Evolutionary conservation across 176 grass and related monocot species (phyloP), one percentile per base, ranked within the genome.

Genomic region (Aegilops bicornis): DNA sequence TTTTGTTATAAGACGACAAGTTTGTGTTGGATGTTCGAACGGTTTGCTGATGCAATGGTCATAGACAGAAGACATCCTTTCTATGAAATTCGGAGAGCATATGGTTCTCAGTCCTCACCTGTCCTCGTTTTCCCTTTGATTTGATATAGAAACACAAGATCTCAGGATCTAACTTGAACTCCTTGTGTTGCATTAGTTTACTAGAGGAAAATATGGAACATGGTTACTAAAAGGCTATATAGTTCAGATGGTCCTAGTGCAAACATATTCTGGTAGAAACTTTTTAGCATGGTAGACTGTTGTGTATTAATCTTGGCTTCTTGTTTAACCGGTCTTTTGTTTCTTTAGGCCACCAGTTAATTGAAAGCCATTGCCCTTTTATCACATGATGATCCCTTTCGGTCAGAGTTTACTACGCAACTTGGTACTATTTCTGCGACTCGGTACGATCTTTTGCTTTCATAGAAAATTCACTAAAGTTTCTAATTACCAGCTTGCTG

Each of bases 211-310:
- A 25, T 1, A 75, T 75, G 72, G 14, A 75, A 29, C 72, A 48
- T 30, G 42, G 7, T 25, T 50, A 75, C 42, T 75, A 10, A 48
- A 75, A 75, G 40, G 72, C 24, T 50, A 75, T 50, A 2, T 50
- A 3, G 42, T 74, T 74, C 71, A 74, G 23, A 48, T 48, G 71
- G 37, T 17, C 71, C 43, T 23, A 27, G 12, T 73, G 12, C 70
- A 73, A 45, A 73, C 14, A 75, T 74, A 48, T 87, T 87, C 36
- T 69, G 12, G 36, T 76, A 36, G 68, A 69, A 84, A 48, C 40
- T 42, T 83, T 35, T 71, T 68, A 9, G 11, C 16, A 1, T 67
- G 76, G 22, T 59, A 65, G 54, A 43, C 72, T 50, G 30, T 31
- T 74, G 19, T 42, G n/a, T 62, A 30, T 84, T 30, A 50, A 82